Conservation (phyloP, 2,329 filamentous ascomycete genomes). For the Grosmannia serpens region DNA sequence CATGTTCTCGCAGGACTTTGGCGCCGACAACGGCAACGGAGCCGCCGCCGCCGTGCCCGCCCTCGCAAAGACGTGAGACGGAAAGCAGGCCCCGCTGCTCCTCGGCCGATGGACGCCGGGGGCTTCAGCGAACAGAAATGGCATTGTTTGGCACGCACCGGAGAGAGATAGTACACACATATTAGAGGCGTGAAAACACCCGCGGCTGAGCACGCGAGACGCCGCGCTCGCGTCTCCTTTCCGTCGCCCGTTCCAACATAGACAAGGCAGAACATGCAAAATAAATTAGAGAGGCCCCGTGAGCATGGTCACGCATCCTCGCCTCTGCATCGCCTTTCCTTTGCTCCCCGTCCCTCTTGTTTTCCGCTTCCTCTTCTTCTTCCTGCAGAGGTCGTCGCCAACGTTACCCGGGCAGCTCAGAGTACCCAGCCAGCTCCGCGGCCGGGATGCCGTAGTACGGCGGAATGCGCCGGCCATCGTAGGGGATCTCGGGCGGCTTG, state of each 20-base stretch:
- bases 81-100: no score
- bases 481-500: slow-evolving; percentile 10
- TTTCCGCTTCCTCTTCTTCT: not conserved
- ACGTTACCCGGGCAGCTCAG: slow-evolving; percentile 12
- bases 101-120: not conserved
- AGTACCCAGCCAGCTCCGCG: slow-evolving; percentile 4
- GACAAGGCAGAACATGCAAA: not conserved
- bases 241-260: not conserved
- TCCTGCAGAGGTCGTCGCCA: no score
- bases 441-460: slow-evolving; percentile 8
- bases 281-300: not conserved
- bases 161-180: not conserved
- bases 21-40: slow-evolving; percentile 9
- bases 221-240: no score
- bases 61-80: not conserved
- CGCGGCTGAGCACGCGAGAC: no score
- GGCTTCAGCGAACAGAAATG: not conserved
- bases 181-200: no score
- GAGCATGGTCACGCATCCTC: not conserved
- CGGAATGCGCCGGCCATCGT: slow-evolving; percentile 11
- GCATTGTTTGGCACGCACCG: not conserved
- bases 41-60: not conserved
- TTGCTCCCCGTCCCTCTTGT: not conserved
- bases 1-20: slow-evolving; percentile 48
- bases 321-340: not conserved